Evolutionary conservation across 129 eudicot genomes (phyloP).

Genomic region (Flaveria ramosissima): DNA sequence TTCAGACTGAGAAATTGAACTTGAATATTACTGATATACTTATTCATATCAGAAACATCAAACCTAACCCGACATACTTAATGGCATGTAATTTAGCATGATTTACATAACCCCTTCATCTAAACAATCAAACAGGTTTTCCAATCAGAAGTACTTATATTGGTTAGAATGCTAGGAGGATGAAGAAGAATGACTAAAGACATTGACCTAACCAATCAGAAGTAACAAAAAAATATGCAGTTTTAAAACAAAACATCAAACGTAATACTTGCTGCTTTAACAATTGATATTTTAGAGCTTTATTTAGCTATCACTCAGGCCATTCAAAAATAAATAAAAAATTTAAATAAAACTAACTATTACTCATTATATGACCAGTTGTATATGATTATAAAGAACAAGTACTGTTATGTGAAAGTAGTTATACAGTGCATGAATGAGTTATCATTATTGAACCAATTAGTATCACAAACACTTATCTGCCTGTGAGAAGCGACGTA

Average conservation of each 20-base stretch:
- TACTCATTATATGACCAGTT: background rate
- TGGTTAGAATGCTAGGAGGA: background rate
- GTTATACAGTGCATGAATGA: background rate
- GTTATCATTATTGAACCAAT: conserved; percentile 23
- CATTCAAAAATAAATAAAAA: no score
- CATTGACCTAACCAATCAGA: background rate
- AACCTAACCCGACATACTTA: background rate
- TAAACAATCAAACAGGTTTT: background rate
- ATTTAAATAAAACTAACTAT: no score
- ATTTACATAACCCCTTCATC: background rate
- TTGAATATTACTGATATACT: no score
- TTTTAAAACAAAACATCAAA: no score
- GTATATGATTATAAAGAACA: background rate
- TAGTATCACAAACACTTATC: conserved; percentile 33
- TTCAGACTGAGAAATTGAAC: no score
- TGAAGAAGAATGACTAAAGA: background rate
- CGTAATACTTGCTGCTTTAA: no score
- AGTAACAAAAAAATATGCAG: background rate
- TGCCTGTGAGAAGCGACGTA: conserved; percentile 22
- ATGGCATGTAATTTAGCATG: background rate
- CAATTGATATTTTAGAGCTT: no score
- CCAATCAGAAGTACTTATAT: no score
- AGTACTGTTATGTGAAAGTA: background rate
- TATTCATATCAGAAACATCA: background rate
- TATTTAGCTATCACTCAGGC: no score